These are phyloP conservation scores for Nicotiana tabacum DNA, from an alignment of 257 asterid genomes.

Conservation along the genomic window DNA sequence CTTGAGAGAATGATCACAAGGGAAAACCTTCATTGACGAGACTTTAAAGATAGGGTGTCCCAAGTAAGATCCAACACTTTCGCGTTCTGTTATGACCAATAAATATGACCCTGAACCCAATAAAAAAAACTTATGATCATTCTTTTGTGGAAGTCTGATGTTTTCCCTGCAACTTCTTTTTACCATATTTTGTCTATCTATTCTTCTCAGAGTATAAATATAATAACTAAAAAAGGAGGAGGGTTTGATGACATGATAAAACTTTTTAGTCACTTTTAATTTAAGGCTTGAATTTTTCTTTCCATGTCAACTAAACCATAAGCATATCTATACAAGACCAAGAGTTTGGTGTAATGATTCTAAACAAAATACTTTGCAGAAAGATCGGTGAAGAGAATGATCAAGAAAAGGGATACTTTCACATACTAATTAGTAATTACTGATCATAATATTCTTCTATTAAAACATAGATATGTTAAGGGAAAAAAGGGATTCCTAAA, in stretches of 20 bases:
- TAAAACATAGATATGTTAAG: background rate
- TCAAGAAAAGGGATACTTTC: background rate
- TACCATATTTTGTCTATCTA: background rate
- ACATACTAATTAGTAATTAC: background rate
- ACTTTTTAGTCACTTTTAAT: background rate
- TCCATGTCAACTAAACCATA: background rate
- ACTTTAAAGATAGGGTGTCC: constrained; percentile 85
- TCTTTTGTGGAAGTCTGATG: background rate
- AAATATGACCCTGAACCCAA: constrained; percentile 68
- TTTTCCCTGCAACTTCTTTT: background rate
- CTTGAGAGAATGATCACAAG: constrained; percentile 80
- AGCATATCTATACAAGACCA: background rate
- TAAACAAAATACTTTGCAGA: background rate
- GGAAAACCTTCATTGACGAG: constrained; percentile 69
- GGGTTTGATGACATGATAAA: background rate
- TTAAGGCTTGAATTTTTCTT: background rate
- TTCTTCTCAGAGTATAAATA: background rate
- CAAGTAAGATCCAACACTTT: constrained; percentile 70
- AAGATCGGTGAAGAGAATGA: background rate
- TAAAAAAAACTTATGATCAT: background rate
- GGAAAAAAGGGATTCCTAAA: background rate
- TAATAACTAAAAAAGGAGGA: background rate
- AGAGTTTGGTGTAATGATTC: background rate
- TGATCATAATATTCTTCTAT: background rate
- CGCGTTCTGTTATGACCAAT: constrained; percentile 73